phyloP scores from a whole-genome alignment of 1,139 yeast species.

The Candida freyschussii region DNA sequence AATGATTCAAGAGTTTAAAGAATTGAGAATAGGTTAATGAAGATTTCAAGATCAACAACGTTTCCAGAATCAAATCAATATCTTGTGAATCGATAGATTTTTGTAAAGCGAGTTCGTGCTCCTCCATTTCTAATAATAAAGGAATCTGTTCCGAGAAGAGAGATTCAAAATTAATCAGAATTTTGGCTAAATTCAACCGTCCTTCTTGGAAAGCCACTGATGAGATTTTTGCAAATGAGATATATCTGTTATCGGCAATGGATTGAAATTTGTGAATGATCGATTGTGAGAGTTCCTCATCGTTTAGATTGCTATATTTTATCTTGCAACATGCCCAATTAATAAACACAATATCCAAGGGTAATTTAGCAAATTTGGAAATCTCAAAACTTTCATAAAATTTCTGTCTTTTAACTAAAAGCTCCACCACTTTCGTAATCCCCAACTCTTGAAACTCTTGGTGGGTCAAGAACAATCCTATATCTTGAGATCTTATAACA shows the following conservation, averaged over 20 bases:
- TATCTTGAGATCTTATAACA: constrained; percentile 54
- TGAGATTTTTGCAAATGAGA: constrained; percentile 63
- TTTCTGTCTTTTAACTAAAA: constrained; percentile 55
- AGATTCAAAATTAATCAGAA: constrained; percentile 65
- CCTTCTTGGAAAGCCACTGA: constrained; percentile 82
- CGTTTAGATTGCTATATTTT: constrained; percentile 48
- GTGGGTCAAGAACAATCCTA: constrained; percentile 68
- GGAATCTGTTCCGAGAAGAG: constrained; percentile 58
- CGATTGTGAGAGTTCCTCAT: constrained; percentile 48
- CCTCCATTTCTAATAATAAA: constrained; percentile 65
- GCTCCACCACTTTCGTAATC: constrained; percentile 48
- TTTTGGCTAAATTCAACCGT: constrained; percentile 59
- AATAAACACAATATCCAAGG: constrained; percentile 54
- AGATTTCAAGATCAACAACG: constrained; percentile 48
- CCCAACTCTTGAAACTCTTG: constrained; percentile 47
- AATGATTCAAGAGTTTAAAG: constrained; percentile 47
- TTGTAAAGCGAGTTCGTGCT: constrained; percentile 61
- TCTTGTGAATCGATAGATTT: constrained; percentile 67
- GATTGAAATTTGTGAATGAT: constrained; percentile 43
- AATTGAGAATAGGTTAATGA: constrained; percentile 49
- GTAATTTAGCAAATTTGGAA: constrained; percentile 47
- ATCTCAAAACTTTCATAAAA: constrained; percentile 64
- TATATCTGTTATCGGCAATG: constrained; percentile 29
- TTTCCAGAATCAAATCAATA: constrained; percentile 57
- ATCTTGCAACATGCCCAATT: constrained; percentile 84